Evolutionary conservation across 768 basidiomycete genomes (phyloP), one percentile per base, ranked within the genome.

Genomic region (Termitomyces sp.): DNA sequence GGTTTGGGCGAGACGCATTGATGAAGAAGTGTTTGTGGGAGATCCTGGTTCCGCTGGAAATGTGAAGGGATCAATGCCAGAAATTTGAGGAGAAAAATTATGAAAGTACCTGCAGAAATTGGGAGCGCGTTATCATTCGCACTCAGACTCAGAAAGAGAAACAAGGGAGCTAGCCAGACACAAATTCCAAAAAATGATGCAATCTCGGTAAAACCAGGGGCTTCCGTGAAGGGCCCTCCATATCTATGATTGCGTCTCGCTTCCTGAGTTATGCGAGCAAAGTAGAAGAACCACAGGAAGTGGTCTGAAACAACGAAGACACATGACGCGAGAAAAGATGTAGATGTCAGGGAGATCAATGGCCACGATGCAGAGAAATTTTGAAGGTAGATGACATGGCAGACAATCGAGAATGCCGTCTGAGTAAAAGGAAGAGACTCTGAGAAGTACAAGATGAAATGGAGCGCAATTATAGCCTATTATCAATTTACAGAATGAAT

Each of bases 61-160:
- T 34, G 49, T 8, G 7, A 13, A 52, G 37, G 18, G 5, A 30
- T 52, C 24, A 39, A 27, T 43, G 56, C 24, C 32, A 33, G 18
- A 20, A 55, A 6, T 7, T 34, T 64, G 33, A 43, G 8, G 56
- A 33, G 39, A 33, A 51, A 47, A 39, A 4, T 9, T 9, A 4
- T 36, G n/a, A 33, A 45, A 24, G 20, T 67, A 84, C 85, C 77
- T 30, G 82, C 69, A n/a, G 86, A 82, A 24, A 79, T 79, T 5
- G 97, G 97, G 16, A 98, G 80, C 2, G 95, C 93, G 66, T 98
- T 93, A 69, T 99, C 97, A 62, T 98, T 98, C 16, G 97, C 96
- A 61, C 93, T 95, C 53, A 99, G 77, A 67, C 94, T 96, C 57
- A 99, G 76, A 79, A 99, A 99, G 33, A 99, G 74, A 74, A 96